Base-by-base conservation (phyloP, 2,329 filamentous ascomycete species). In the Fusarium sp. region DNA sequence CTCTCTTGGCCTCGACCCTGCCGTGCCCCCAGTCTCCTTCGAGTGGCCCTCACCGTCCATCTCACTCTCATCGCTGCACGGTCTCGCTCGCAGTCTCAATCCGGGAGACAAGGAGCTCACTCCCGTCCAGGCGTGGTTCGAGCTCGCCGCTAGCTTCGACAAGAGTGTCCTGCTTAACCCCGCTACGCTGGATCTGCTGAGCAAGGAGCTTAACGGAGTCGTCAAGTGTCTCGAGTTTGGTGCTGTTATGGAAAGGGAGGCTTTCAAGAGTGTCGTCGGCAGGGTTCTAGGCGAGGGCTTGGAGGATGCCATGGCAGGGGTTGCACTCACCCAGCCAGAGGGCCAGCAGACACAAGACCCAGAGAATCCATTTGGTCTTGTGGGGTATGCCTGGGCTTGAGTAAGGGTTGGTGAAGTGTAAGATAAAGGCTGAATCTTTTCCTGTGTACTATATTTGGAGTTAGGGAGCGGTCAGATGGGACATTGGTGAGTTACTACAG, bases 71-170 rank as follows among this genome's bases (percentile, higher is more conserved):
- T 80, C 80, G 17, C 82, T 89, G 25, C 80, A 84, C 68, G 83
- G 83, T n/a, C 83, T 89, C 3, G 86, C 87, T 2, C 77, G 79
- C 59, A 83, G 84, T 47, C 81, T 89, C 27, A 86, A 85, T 76
- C 81, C 83, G 4, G 81, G 83, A 32, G 75, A 79, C 59, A 64
- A 78, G 20, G 87, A 89, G 76, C 76, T 89, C 43, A 84, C 87
- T 32, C 87, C 87, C 17, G 85, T 89, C 30, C 87, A 89, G 79
- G 87, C 85, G 2, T 89, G 87, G 87, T 89, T 89, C 77, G 87
- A 89, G 81, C 82, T 89, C 30, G 84, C 83, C 27, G 77, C 71
- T 5, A 76, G 81, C 40, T 88, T 85, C 72, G 83, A 85, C 25
- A 71, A 80, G n/a, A 81, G 73, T 12, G 63, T 81, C 17, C 79